These are phyloP conservation scores for Emmonsiellopsis sp. DNA, from an alignment of 2,329 filamentous ascomycete genomes.

Conservation along the genomic window DNA sequence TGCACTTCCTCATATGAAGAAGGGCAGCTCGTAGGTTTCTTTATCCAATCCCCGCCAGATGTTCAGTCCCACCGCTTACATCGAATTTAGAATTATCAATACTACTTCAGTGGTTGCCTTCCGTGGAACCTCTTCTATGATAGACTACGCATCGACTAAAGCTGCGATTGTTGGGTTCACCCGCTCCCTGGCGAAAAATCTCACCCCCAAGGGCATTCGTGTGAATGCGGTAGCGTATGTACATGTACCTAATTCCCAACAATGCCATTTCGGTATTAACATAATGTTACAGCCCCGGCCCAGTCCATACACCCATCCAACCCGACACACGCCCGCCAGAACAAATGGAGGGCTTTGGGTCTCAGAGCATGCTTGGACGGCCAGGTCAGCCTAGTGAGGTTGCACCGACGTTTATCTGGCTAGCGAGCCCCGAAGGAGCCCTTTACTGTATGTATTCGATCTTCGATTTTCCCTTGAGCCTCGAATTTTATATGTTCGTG, in stretches of 20 bases:
- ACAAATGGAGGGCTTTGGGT: conserved; percentile 27
- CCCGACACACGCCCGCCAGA: conserved; percentile 25
- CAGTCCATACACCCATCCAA: conserved; percentile 28
- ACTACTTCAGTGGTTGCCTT: conserved; percentile 47
- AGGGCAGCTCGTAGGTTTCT: conserved; percentile 35
- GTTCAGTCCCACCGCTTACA: neutral
- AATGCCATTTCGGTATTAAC: neutral
- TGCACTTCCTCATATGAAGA: conserved; percentile 46
- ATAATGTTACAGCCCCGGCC: conserved; percentile 19
- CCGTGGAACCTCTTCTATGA: conserved; percentile 41
- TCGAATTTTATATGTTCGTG: neutral
- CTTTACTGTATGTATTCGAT: conserved; percentile 23
- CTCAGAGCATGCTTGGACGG: conserved; percentile 21
- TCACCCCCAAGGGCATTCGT: conserved; percentile 49
- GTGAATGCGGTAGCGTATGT: conserved; percentile 41
- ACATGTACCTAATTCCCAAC: neutral
- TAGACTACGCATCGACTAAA: conserved; percentile 52
- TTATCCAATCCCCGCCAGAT: neutral
- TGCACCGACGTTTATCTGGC: conserved; percentile 31
- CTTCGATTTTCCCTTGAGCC: neutral
- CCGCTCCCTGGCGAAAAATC: conserved; percentile 42
- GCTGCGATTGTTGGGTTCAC: conserved; percentile 52
- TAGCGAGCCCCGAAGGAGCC: conserved; percentile 27
- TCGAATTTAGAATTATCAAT: conserved; percentile 45
- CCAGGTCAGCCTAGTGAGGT: conserved; percentile 32